Percentiles rank a stretch among this genome's conserved stretches.
phyloP scores from a whole-genome alignment of 495 filamentous ascomycete genomes.

The Hypoxylon cercidicola region DNA sequence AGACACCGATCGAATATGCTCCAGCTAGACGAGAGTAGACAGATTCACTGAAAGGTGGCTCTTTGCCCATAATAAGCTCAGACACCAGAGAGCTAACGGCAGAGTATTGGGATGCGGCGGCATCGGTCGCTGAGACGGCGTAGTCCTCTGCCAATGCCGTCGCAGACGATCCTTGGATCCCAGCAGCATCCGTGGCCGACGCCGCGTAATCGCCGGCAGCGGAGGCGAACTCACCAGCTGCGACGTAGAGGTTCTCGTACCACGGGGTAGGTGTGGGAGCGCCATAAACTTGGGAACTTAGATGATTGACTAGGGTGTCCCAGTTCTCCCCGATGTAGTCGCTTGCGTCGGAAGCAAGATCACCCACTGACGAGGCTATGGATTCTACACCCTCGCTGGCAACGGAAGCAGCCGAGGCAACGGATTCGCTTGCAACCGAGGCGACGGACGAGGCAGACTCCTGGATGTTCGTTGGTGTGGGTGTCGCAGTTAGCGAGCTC shows the following conservation, averaged over 20 bases:
- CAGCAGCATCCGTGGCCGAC: slow-evolving; percentile 45
- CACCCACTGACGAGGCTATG: slow-evolving; percentile 40
- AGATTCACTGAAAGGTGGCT: slow-evolving; percentile 84
- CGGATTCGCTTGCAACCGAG: slow-evolving; percentile 48
- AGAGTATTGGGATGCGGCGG: slow-evolving; percentile 68
- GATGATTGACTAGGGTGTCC: slow-evolving; percentile 72
- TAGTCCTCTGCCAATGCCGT: slow-evolving; percentile 65
- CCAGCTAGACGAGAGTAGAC: slow-evolving; percentile 75
- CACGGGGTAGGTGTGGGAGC: slow-evolving; percentile 69
- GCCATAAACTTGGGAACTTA: slow-evolving; percentile 79
- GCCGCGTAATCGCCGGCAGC: slow-evolving; percentile 40
- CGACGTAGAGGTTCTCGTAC: slow-evolving; percentile 58
- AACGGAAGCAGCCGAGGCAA: slow-evolving; percentile 45
- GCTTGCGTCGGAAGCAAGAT: slow-evolving; percentile 52
- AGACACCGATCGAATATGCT: slow-evolving; percentile 58
- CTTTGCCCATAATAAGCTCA: slow-evolving; percentile 79
- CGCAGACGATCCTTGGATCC: slow-evolving; percentile 50
- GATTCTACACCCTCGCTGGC: slow-evolving; percentile 44
- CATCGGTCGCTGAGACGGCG: slow-evolving; percentile 62
- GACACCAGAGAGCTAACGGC: slow-evolving; percentile 77
- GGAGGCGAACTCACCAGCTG: slow-evolving; percentile 40
- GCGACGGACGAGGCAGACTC: slow-evolving; percentile 53
- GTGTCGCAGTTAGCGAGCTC: slow-evolving; percentile 60
- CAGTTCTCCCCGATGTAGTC: slow-evolving; percentile 63
- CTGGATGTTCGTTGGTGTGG: slow-evolving; percentile 57